phyloP scores from a whole-genome alignment of 495 filamentous ascomycete genomes.

The Collariella sp. region DNA sequence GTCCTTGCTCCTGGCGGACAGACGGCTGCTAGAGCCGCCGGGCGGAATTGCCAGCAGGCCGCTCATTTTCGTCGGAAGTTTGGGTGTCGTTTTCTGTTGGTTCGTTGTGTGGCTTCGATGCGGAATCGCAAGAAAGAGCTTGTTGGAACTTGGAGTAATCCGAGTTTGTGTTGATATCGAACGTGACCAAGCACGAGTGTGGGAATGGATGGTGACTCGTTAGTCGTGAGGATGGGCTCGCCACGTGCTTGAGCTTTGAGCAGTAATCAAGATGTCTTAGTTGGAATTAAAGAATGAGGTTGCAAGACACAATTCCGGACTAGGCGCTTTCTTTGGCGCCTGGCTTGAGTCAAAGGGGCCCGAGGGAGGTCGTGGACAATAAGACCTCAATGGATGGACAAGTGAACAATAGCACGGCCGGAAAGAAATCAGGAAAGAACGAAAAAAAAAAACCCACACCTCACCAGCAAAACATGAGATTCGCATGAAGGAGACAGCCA shows the following conservation, averaged over 20 bases:
- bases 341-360: slow-evolving; percentile 2
- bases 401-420: not conserved
- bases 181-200: not conserved
- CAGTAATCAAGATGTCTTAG: not conserved
- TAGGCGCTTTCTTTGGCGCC: slow-evolving; percentile 2
- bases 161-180: not conserved
- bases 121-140: not conserved
- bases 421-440: not conserved
- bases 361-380: slow-evolving; percentile 11
- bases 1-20: slow-evolving; percentile 21
- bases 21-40: not conserved
- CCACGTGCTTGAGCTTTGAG: not conserved
- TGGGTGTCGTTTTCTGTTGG: not conserved
- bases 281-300: not conserved
- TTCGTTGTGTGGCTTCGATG: not conserved
- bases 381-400: slow-evolving; percentile 2
- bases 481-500: not conserved
- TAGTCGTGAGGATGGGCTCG: not conserved
- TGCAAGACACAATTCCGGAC: slow-evolving; percentile 8
- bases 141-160: not conserved
- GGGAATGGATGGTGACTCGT: not conserved
- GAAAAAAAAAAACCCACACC: not conserved
- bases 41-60: slow-evolving; percentile 3
- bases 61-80: slow-evolving; percentile 14
- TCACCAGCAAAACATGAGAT: not conserved